Base-by-base conservation (phyloP, 2,329 filamentous ascomycete species). In the Tolypocladium tropicale region DNA sequence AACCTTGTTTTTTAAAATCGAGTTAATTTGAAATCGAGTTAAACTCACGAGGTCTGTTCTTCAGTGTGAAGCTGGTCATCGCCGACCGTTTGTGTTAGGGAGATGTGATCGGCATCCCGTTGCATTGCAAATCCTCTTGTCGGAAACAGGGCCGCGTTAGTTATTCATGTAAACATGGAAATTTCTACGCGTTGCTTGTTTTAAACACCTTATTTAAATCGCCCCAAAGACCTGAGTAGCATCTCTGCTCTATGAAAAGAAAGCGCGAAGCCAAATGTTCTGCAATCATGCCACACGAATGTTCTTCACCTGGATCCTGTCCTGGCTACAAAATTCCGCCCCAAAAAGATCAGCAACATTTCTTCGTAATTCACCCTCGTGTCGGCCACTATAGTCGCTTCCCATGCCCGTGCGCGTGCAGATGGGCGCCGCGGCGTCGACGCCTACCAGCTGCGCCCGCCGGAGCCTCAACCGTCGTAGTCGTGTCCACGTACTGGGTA, bases 401-500 rank as follows among this genome's bases (percentile, higher is more conserved):
- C 37, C 62, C 63, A 55, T 72, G 70, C 2, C 59, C 70, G 60
- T 76, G 77, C 52, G 70, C 68, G 64, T 75, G 74, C 37, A 72
- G 59, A 58, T 75, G 72, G 37, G 59, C 64, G 46, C 58, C 64
- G 10, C 66, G 68, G 34, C 69, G 67, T 53, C 65, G 64, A 21
- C 61, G 64, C 25, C 58, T 59, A 32, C 23, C 28, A 12, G 58
- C 51, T 16, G 54, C 58, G 33, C 41, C 58, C 39, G 54, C 53
- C 11, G 64, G 60, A 14, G 62, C 54, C 30, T 69, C 66, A 12
- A 67, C 65, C 2, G 72, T 72, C n/a, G 74, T 68, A 0, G 76
- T 76, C 6, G 72, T 66, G 2, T 73, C 71, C 16, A 71, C 64
- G 30, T 74, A 66, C 55, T 76, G 68, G 0, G 78, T 82, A 18